Evolutionary conservation across 495 filamentous ascomycete species (phyloP).

Genomic region (Tirmania nivea): DNA sequence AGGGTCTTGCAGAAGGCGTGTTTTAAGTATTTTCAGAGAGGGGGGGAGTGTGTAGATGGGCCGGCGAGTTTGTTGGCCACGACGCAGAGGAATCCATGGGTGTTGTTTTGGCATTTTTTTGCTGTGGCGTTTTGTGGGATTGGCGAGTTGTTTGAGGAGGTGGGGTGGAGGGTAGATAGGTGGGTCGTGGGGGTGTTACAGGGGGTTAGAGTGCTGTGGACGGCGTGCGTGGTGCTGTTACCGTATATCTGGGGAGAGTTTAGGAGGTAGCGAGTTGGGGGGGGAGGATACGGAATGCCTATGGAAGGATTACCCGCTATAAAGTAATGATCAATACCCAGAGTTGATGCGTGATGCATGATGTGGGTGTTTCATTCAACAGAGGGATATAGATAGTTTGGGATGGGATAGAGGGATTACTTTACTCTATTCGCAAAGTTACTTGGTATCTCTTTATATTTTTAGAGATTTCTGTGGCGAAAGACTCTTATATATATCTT

Average conservation of each 20-base stretch:
- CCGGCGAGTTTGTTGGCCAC: constrained; percentile 71
- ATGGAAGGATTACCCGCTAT: too few species aligned
- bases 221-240: constrained; percentile 70
- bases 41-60: constrained; percentile 44
- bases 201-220: constrained; percentile 54
- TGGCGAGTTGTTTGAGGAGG: constrained; percentile 40
- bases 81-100: constrained; percentile 50
- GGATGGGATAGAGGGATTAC: too few species aligned
- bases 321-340: too few species aligned
- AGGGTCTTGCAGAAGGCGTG: constrained; percentile 69
- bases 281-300: not conserved
- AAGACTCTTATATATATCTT: too few species aligned
- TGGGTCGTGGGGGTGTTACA: constrained; percentile 38
- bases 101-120: constrained; percentile 86
- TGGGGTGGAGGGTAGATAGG: constrained; percentile 28
- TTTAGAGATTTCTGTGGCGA: too few species aligned
- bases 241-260: constrained; percentile 55
- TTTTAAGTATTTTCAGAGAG: constrained; percentile 76
- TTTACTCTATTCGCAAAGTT: too few species aligned
- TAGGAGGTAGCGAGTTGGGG: constrained; percentile 5
- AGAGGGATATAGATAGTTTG: too few species aligned
- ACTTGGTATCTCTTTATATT: too few species aligned
- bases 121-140: constrained; percentile 74
- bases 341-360: too few species aligned
- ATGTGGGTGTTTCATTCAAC: too few species aligned